Evolutionary conservation across 202 grass and related monocot species (phyloP), one percentile per base, ranked within the genome.

Genomic region (Zoysia matrella): DNA sequence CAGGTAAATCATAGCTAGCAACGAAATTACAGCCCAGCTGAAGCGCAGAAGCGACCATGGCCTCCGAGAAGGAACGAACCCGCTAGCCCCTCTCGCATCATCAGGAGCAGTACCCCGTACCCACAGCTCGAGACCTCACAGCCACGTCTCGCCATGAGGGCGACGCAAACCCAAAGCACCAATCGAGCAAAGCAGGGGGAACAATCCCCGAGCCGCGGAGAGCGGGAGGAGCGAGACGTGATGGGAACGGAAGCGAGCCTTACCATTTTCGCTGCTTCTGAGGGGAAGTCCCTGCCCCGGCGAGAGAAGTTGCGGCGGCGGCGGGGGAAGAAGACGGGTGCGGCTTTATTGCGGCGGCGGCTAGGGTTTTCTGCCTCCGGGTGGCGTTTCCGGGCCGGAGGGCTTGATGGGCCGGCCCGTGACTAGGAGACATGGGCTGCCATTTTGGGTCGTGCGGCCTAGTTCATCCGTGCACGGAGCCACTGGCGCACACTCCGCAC

Each of bases 231-330:
- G 9, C 7, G 40, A 6, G 53, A 18, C 52, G 39, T n/a, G 11
- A 3, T 6, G 1, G 51, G 15, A 3, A 18, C 6, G 41, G 41
- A 45, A 49, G 56, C 22, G 77, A 14, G 47, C 12, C 76, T 12
- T 75, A 88, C 86, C 86, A 88, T 88, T 80, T 84, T 80, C 64
- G 56, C 76, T 48, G 71, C 43, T 30, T 30, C 22, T 30, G 69
- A 30, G 53, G 85, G 57, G 40, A 47, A 18, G 58, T 82, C 67
- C 53, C 61, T 69, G 0, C 44, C 78, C 58, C 42, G 69, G 60
- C 52, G 73, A 73, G 73, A 72, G 61, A 77, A 49, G 74, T 11
- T 48, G 78, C 47, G 61, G 76, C 42, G 63, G 1, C 58, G 58
- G 70, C 22, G 22, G 22, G 22, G 22, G 22, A 44, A 47, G 16